Evolutionary conservation across 1,139 yeast species (phyloP), one percentile per base, ranked within the genome.

Genomic region (Komagataea norvegica): DNA sequence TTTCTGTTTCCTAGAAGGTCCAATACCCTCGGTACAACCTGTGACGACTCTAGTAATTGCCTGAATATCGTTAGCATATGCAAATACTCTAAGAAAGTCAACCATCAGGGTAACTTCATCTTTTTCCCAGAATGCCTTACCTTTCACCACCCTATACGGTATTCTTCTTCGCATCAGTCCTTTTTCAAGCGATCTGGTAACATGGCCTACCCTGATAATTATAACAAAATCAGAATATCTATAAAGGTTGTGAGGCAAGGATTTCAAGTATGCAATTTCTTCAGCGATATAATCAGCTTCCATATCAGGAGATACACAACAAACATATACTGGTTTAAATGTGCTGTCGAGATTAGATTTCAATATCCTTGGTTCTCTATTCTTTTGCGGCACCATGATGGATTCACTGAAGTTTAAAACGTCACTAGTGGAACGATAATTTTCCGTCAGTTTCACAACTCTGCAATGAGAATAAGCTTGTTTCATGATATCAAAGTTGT

Each of bases 51-150:
- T 62, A 19, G 74, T 46, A 26, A 75, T 64, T 0, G 95, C 85
- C 22, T 74, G 56, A 38, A 74, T 64, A 52, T 85, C 94, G 36
- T 60, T 57, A 14, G 70, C 73, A 28, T 79, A 74, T 4, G 74
- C 67, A 9, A 84, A 64, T 1, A 78, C 74, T 35, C 85, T 67
- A 22, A 91, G 55, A 46, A 80, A 77, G 52, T 80, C 85, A 34
- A 88, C 44, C 38, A 85, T 66, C 0, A 74, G 63, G 15, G 68
- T 64, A 11, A 86, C 79, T 54, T 86, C 95, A 41, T 72, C 73
- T 25, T 84, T 61, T 29, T 84, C 88, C 89, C 94, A 85, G 51
- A 87, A 85, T 1, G 86, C 80, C 36, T 68, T 67, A 0, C 96
- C 96, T 37, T 80, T 76, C 1, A 81, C 67, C 51, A 88, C 70